Base-by-base conservation (phyloP, 1,284 basidiomycete genomes). In the Moesziomyces sp. region DNA sequence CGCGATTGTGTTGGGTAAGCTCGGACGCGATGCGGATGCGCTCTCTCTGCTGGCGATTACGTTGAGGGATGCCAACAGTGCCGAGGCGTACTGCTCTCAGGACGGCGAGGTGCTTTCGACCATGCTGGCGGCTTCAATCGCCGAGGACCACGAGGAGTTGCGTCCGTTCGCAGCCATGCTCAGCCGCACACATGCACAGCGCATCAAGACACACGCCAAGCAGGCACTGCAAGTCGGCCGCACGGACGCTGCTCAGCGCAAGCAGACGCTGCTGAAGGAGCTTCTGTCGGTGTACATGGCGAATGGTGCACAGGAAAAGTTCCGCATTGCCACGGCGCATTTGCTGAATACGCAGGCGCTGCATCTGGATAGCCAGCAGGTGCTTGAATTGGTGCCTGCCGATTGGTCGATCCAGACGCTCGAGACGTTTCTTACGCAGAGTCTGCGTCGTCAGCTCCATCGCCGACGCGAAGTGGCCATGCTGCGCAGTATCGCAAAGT, bases 41-140 rank as follows among this genome's bases (percentile, higher is more conserved):
- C 60, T 83, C 0, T 50, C 57, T 5, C 16, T 76, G 35, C 64
- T 83, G 0, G 81, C 80, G 3, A 21, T 80, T 35, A 48, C 43
- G 10, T 58, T 81, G 14, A 49, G 72, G 14, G 81, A 83, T 28
- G 69, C 74, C 28, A 74, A 71, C 52, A 75, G 78, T 18, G 70
- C 80, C 7, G 80, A 83, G 58, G 68, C 71, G 8, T 79, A 80
- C 53, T 83, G 80, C 51, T 59, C 62, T 23, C 73, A 82, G 34
- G 70, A 65, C 26, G 76, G 78, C 18, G 65, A 63, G 23, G 74
- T 79, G 28, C 56, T 82, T 8, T 67, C 73, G 19, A 68, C 76
- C 6, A 72, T 73, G 59, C 52, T 74, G 14, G 74, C 78, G 18
- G 44, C 58, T 10, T 58, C 54, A 16, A 52, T 81, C 6, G 74